These are phyloP conservation scores for Kregervanrija pseudodelftensis DNA, from an alignment of 805 yeast species.

Conservation along the genomic window DNA sequence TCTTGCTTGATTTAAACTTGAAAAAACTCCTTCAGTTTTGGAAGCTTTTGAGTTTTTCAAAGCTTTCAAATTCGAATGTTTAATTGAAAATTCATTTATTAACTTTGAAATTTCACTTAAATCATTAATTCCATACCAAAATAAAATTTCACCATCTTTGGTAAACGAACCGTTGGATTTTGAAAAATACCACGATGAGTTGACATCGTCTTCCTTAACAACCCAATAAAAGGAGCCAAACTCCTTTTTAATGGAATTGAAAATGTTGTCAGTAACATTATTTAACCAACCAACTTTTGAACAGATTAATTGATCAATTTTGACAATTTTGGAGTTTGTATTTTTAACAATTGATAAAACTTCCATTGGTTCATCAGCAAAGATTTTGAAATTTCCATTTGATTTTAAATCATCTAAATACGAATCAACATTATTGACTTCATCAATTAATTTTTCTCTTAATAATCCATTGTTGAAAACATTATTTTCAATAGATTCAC, in stretches of 20 bases:
- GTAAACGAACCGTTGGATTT: slow-evolving; percentile 92
- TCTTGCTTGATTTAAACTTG: slow-evolving; percentile 29
- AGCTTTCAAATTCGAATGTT: slow-evolving; percentile 23
- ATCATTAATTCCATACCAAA: slow-evolving; percentile 86
- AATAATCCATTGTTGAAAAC: slow-evolving; percentile 42
- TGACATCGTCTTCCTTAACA: slow-evolving; percentile 83
- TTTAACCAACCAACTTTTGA: slow-evolving; percentile 94
- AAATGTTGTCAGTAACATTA: slow-evolving; percentile 92
- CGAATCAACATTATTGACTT: slow-evolving; percentile 70
- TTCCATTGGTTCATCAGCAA: slow-evolving; percentile 94
- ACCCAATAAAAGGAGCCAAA: slow-evolving; percentile 76
- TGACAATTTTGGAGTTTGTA: slow-evolving; percentile 42
- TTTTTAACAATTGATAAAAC: slow-evolving; percentile 80
- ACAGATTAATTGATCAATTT: slow-evolving; percentile 78
- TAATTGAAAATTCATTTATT: slow-evolving; percentile 43
- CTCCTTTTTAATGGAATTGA: slow-evolving; percentile 73
- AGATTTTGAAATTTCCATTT: slow-evolving; percentile 51
- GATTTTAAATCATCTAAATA: slow-evolving; percentile 61
- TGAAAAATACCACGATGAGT: slow-evolving; percentile 84
- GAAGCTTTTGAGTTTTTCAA: slow-evolving; percentile 23
- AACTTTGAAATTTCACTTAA: slow-evolving; percentile 55
- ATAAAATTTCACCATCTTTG: slow-evolving; percentile 80
- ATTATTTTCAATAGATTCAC: slow-evolving; percentile 67
- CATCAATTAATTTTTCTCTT: slow-evolving; percentile 70
- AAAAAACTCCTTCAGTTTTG: slow-evolving; percentile 39